Conservation (phyloP, 2,329 filamentous ascomycete species). For the Hortaea werneckii region DNA sequence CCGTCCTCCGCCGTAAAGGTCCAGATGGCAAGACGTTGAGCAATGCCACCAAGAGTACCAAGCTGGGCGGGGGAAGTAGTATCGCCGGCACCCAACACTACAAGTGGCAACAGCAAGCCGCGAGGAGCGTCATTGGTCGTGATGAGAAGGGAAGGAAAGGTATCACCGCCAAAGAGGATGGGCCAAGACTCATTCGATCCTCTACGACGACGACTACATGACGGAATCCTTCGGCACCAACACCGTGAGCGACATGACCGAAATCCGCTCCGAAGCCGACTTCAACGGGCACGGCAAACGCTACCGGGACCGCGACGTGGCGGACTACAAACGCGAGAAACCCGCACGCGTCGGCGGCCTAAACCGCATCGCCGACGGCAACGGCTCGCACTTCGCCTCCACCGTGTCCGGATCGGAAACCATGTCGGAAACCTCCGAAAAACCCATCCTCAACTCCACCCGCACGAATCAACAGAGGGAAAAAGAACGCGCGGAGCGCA, state of each 20-base stretch:
- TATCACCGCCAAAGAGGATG: constrained; percentile 28
- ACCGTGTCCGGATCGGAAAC: constrained; percentile 55
- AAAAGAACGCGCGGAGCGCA: constrained; percentile 30
- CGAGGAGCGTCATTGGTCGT: constrained; percentile 31
- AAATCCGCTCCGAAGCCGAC: constrained; percentile 17
- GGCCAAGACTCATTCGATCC: constrained; percentile 32
- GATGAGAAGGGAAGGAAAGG: constrained; percentile 36
- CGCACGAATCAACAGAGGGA: constrained; percentile 24
- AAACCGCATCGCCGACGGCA: constrained; percentile 68
- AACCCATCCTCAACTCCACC: constrained; percentile 22
- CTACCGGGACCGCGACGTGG: constrained; percentile 55
- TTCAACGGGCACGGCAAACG: constrained; percentile 31
- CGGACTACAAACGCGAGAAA: constrained; percentile 77
- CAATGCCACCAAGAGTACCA: constrained; percentile 71
- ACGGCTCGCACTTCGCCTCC: constrained; percentile 59
- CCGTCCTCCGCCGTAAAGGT: constrained; percentile 77
- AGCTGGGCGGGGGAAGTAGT: constrained; percentile 66
- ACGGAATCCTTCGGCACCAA: constrained; percentile 24
- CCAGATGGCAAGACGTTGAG: constrained; percentile 80
- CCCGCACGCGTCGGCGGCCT: constrained; percentile 79
- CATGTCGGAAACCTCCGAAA: constrained; percentile 31
- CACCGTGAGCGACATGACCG: constrained; percentile 24
- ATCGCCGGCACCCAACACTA: constrained; percentile 56
- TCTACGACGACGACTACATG: constrained; percentile 33
- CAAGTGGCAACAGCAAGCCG: constrained; percentile 28